Conservation (phyloP, 768 basidiomycete species). For the Epithele typhae region DNA sequence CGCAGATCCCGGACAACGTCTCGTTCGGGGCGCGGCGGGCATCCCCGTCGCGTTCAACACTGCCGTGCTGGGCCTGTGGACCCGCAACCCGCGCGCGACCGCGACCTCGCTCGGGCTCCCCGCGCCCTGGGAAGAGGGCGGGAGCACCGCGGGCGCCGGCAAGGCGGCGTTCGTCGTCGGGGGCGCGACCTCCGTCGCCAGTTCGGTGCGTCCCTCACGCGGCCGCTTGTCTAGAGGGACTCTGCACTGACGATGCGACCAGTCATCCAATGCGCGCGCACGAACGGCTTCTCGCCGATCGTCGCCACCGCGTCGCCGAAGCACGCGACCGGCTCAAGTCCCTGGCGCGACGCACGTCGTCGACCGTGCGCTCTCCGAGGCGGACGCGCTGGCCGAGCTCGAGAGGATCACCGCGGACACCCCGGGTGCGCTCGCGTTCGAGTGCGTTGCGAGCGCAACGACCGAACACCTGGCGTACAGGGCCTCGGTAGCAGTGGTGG, state of each 20-base stretch:
- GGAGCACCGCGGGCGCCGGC: slow-evolving; percentile 2
- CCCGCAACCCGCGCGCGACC: slow-evolving; percentile 5
- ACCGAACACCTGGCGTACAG: slow-evolving; percentile 19
- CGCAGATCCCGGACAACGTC: slow-evolving; percentile 25
- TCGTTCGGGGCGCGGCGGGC: slow-evolving; percentile 28
- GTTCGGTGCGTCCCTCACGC: slow-evolving; percentile 18
- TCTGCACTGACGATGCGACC: neutral
- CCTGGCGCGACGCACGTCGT: slow-evolving; percentile 24
- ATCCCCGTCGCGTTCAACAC: slow-evolving; percentile 28
- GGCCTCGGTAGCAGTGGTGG: slow-evolving; percentile 16
- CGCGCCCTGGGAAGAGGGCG: slow-evolving; percentile 12
- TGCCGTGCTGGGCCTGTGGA: slow-evolving; percentile 26
- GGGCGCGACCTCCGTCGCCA: slow-evolving; percentile 26
- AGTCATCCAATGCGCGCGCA: slow-evolving; percentile 23
- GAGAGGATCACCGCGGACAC: slow-evolving; percentile 16
- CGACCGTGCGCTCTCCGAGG: slow-evolving; percentile 17
- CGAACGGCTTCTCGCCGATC: slow-evolving; percentile 26
- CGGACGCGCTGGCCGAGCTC: slow-evolving; percentile 4
- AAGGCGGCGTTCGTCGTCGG: slow-evolving; percentile 25
- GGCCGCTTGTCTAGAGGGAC: too few relatives aligned
- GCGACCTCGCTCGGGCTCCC: slow-evolving; percentile 2
- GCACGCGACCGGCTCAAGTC: slow-evolving; percentile 16
- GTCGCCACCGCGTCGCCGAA: slow-evolving; percentile 26
- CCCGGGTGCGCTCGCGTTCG: slow-evolving; percentile 14
- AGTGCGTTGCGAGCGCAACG: slow-evolving; percentile 16